These are phyloP conservation scores for Phytophthora palmivora DNA, from an alignment of 352 stramenopile species.

Conservation along the genomic window DNA sequence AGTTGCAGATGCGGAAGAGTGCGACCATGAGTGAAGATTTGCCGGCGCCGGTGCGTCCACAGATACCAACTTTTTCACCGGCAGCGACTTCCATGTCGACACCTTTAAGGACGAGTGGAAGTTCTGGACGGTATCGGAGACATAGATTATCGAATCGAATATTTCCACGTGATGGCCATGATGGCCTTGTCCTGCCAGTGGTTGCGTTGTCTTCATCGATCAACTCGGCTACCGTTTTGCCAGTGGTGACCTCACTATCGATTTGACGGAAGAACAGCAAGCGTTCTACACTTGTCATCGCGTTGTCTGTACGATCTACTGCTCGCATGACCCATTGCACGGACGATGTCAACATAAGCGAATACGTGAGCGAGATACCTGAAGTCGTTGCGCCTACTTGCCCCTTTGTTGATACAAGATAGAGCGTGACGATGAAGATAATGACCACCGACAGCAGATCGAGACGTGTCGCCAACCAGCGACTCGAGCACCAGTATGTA, in stretches of 20 bases:
- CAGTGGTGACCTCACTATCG: conserved; percentile 38
- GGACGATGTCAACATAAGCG: conserved; percentile 49
- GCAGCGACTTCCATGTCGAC: too few species aligned
- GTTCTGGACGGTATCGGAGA: too few species aligned
- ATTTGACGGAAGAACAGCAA: conserved; percentile 42
- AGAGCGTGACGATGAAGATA: conserved; percentile 85
- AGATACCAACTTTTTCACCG: too few species aligned
- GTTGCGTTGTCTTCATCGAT: neutral
- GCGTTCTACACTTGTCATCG: conserved; percentile 45
- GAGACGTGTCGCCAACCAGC: conserved; percentile 94
- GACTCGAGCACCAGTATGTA: conserved; percentile 51
- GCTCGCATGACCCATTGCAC: conserved; percentile 42
- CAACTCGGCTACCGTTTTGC: conserved; percentile 11
- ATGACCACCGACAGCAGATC: conserved; percentile 80
- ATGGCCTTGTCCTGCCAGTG: too few species aligned
- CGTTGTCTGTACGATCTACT: conserved; percentile 50
- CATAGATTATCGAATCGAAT: conserved; percentile 44
- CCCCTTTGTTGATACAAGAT: conserved; percentile 64
- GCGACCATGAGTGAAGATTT: too few species aligned
- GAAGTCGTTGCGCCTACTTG: conserved; percentile 26
- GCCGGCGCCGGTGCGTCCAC: too few species aligned
- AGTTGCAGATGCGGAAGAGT: too few species aligned
- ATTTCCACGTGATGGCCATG: conserved; percentile 36
- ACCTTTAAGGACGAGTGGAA: too few species aligned
- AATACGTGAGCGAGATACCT: too few species aligned